Conservation (phyloP, 2,329 filamentous ascomycete genomes). For the Arthrocladium fulminans region DNA sequence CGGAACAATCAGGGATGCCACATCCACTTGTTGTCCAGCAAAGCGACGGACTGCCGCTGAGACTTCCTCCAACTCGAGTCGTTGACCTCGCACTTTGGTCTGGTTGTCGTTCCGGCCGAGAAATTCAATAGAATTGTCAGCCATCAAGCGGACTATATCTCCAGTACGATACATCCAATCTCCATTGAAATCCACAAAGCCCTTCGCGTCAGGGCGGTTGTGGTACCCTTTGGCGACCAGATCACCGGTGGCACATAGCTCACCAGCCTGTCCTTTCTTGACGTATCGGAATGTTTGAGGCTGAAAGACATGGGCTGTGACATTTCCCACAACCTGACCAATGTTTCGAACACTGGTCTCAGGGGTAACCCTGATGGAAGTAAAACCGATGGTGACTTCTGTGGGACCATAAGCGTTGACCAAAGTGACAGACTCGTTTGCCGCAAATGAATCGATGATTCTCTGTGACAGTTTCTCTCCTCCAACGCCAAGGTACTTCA, state of each 20-base stretch:
- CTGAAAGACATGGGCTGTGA: not conserved
- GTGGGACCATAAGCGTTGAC: not conserved
- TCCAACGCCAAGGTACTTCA: slow-evolving; percentile 32
- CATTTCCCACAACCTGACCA: slow-evolving; percentile 37
- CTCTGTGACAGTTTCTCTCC: slow-evolving; percentile 19
- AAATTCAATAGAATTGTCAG: slow-evolving; percentile 39
- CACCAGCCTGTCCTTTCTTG: slow-evolving; percentile 28
- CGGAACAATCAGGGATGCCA: slow-evolving; percentile 54
- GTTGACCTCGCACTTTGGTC: slow-evolving; percentile 58
- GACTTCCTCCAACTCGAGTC: slow-evolving; percentile 49
- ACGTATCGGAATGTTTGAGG: not conserved
- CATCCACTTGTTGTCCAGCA: slow-evolving; percentile 55
- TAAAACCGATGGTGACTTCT: not conserved
- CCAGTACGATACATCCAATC: slow-evolving; percentile 40
- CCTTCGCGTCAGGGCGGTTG: slow-evolving; percentile 59
- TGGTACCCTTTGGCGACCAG: slow-evolving; percentile 76
- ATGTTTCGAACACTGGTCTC: not conserved
- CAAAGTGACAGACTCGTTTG: not conserved
- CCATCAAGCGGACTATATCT: slow-evolving; percentile 32
- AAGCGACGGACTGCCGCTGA: slow-evolving; percentile 32
- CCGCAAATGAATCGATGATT: slow-evolving; percentile 25
- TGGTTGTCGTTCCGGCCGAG: slow-evolving; percentile 59
- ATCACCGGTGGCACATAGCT: slow-evolving; percentile 32
- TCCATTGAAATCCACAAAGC: slow-evolving; percentile 58
- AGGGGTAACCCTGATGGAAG: not conserved